phyloP scores from a whole-genome alignment of 345 rosid genomes.

The Hirschfeldia incana region DNA sequence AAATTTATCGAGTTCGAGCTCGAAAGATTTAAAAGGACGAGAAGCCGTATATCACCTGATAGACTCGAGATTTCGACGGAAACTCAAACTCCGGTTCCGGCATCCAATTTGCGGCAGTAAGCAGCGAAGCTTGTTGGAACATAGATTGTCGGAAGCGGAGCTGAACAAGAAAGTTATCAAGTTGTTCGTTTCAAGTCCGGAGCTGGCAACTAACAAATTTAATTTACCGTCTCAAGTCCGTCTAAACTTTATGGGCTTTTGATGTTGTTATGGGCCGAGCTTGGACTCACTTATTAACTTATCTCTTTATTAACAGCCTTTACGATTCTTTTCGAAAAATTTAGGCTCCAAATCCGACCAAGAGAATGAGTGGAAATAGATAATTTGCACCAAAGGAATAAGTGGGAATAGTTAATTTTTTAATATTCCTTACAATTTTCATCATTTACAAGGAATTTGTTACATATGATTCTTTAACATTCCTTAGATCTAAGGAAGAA shows the following conservation, averaged over 20 bases:
- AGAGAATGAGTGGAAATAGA: too few relatives aligned
- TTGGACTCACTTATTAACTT: background rate
- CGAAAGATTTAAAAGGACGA: background rate
- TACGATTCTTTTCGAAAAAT: too few relatives aligned
- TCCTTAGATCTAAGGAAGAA: too few relatives aligned
- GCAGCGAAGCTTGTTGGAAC: background rate
- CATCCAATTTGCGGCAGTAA: conserved; percentile 8
- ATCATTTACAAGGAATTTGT: too few relatives aligned
- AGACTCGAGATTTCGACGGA: conserved; percentile 10
- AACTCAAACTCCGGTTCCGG: conserved; percentile 3
- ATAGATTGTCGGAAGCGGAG: conserved; percentile 28
- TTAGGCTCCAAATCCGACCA: too few relatives aligned
- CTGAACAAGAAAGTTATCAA: conserved; percentile 13
- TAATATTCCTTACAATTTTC: too few relatives aligned
- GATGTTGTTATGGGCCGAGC: conserved; percentile 13
- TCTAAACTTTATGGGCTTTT: conserved; percentile 3
- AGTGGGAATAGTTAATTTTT: too few relatives aligned
- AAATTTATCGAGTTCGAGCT: background rate
- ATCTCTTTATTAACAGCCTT: background rate
- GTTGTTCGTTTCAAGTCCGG: conserved; percentile 32
- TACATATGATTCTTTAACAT: too few relatives aligned
- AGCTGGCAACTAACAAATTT: conserved; percentile 13
- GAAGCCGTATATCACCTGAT: conserved; percentile 20
- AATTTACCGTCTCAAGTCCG: conserved; percentile 32
- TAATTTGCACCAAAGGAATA: too few relatives aligned